These are phyloP conservation scores for Backusella parvicylindrica DNA, from an alignment of 192 early-diverging fungal genomes.

Conservation along the genomic window DNA sequence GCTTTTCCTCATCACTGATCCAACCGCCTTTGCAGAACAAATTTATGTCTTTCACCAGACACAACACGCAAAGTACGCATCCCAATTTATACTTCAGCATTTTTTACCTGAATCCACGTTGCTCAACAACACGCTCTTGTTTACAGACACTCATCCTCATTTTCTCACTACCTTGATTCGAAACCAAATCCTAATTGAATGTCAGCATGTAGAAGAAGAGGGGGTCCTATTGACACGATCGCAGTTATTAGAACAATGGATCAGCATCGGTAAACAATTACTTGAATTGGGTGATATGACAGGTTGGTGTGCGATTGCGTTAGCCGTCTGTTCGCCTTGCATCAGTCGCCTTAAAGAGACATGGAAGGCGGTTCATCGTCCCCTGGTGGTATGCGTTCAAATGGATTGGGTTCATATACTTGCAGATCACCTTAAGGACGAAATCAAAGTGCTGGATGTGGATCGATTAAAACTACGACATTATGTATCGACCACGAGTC, in stretches of 20 bases:
- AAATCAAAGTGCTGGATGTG: slow-evolving; percentile 3
- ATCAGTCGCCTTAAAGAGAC: slow-evolving; percentile 66
- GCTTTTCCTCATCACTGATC: slow-evolving; percentile 57
- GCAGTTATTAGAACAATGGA: slow-evolving; percentile 67
- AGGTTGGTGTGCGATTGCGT: slow-evolving; percentile 63
- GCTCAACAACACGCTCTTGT: slow-evolving; percentile 37
- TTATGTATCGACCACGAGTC: slow-evolving; percentile 3
- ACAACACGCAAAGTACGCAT: slow-evolving; percentile 18
- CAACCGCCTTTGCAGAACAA: slow-evolving; percentile 62
- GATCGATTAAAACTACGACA: background rate
- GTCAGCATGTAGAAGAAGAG: slow-evolving; percentile 25
- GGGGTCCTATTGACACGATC: slow-evolving; percentile 30
- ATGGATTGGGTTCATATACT: slow-evolving; percentile 60
- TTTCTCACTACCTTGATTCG: slow-evolving; percentile 65
- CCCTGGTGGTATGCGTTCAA: slow-evolving; percentile 42
- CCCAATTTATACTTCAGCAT: background rate
- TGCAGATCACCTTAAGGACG: slow-evolving; percentile 37
- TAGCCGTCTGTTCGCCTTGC: slow-evolving; percentile 60
- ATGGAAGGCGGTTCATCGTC: slow-evolving; percentile 57
- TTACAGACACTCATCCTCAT: slow-evolving; percentile 58
- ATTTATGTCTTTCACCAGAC: slow-evolving; percentile 62
- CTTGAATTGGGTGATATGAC: slow-evolving; percentile 57
- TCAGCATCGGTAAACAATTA: slow-evolving; percentile 53
- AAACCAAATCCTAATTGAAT: slow-evolving; percentile 58
- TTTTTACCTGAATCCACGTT: slow-evolving; percentile 22